These are phyloP conservation scores for Acanthamoeba royreba DNA, from an alignment of 208 protist genomes.

Conservation along the genomic window DNA sequence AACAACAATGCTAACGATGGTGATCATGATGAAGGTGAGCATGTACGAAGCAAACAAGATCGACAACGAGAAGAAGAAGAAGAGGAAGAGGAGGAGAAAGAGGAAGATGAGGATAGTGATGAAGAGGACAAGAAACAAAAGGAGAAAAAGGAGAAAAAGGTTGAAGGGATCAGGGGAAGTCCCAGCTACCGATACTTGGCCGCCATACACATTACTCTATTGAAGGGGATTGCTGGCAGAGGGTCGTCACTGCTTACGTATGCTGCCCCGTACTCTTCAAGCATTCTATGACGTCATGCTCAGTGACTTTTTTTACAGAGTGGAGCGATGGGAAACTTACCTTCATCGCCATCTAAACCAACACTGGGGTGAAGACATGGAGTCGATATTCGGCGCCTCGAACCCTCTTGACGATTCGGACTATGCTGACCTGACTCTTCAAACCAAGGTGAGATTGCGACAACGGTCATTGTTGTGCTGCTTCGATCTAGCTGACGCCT, in stretches of 20 bases:
- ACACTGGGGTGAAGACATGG: background rate
- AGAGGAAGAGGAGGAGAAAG: background rate
- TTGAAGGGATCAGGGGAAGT: background rate
- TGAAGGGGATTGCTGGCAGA: background rate
- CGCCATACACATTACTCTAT: background rate
- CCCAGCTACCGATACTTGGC: background rate
- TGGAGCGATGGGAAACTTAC: background rate
- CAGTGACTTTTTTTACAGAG: background rate
- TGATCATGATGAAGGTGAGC: too few species aligned
- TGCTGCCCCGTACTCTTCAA: background rate
- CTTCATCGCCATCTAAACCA: background rate
- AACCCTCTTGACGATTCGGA: background rate
- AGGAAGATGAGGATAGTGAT: background rate
- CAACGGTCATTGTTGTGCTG: background rate
- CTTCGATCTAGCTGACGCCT: background rate
- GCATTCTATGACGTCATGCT: background rate
- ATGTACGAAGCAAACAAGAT: background rate
- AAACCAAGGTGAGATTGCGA: background rate
- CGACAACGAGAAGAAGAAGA: background rate
- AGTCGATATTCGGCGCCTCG: background rate
- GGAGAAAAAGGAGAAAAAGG: background rate
- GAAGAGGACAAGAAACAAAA: background rate
- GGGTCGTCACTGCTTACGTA: background rate
- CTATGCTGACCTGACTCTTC: background rate
- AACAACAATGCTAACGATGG: too few species aligned